Base-by-base conservation (phyloP, 768 basidiomycete genomes). In the Suillus americanus region DNA sequence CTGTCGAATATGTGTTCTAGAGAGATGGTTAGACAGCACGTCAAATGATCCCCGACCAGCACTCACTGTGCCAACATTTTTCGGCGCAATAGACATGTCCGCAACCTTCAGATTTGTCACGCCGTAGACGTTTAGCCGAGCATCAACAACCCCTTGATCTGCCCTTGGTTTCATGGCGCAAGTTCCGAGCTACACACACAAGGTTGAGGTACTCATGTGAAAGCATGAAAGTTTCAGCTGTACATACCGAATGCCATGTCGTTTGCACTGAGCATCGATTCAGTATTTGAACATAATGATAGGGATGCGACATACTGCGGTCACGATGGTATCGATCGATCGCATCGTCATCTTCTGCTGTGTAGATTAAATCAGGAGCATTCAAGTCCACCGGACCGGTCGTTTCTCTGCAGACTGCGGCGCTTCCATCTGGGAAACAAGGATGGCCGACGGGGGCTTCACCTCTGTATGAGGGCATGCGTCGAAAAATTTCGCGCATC, bases 81-180 rank as follows among this genome's bases (percentile, higher is more conserved):
- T 55, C 2, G 80, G 79, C 8, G 70, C 67, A 60, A 79, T 75
- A 9, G 80, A 79, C 23, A 80, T 53, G 80, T 83, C 87, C 43
- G 85, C 86, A 30, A 91, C 81, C 70, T 89, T 88, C 59, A 90
- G 75, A 33, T 81, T 80, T 67, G 77, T 66, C 1, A 85, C 79
- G 0, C 86, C 87, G 66, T 90, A 89, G 18, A 90, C 88, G 65
- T 86, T 86, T 50, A 90, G 74, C 25, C 76, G 76, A 35, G 82
- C 59, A 68, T 90, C 86, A 9, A 91, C 85, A 3, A 90, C 89
- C 10, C 88, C 88, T 8, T 82, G 83, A 51, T 80, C 62, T 20
- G 83, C 79, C 23, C 82, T 80, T 1, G 86, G 80, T 70, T 86
- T 88, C 88, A 90, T 89, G 1, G 87, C 83, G 65, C 87, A 89